Base-by-base conservation (phyloP, 345 rosid species). In the Geranium rotundifolium region DNA sequence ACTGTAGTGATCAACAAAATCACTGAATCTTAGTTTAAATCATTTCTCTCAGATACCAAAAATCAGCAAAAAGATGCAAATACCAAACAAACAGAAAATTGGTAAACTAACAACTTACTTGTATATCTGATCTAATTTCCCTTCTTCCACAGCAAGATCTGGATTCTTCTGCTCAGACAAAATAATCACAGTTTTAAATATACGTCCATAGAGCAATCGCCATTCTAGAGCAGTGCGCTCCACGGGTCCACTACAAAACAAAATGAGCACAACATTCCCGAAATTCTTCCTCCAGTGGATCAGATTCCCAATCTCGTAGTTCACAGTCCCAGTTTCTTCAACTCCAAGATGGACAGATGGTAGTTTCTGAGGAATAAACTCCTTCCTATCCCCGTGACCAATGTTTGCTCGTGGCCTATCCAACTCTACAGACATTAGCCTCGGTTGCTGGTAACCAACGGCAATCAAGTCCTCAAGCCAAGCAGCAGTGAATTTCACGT, bases 391-490 rank as follows among this genome's bases (percentile, higher is more conserved):
- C 41, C 99, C 97, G 64, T 90, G 97, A 69, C 96, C 91, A 19
- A 88, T 88, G 63, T 30, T 76, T 41, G 97, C 85, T 60, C 88
- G 72, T 13, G 91, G 96, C 34, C 97, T 73, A 69, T 85, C 97
- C 77, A 95, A 68, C 67, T 95, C 99, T 13, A 95, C 34, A 8
- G 99, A 82, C 99, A 95, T 90, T 67, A 95, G 73, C 72, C 99
- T 86, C 41, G 99, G 99, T 65, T 95, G 99, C 74, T 84, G 90
- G 73, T 90, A 95, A 4, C 97, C 91, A n/a, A 90, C 92, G 31
- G 97, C 80, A 68, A 88, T 79, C 85, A 95, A 85, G 73, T 95
- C 99, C 72, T 95, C 92, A 69, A 95, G 92, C 99, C 99, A 95
- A 71, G 95, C 90, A 63, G 91, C 92, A 61, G 99, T 88, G 55